Conservation (phyloP, 2,329 filamentous ascomycete genomes). For the Orbilia javanica region DNA sequence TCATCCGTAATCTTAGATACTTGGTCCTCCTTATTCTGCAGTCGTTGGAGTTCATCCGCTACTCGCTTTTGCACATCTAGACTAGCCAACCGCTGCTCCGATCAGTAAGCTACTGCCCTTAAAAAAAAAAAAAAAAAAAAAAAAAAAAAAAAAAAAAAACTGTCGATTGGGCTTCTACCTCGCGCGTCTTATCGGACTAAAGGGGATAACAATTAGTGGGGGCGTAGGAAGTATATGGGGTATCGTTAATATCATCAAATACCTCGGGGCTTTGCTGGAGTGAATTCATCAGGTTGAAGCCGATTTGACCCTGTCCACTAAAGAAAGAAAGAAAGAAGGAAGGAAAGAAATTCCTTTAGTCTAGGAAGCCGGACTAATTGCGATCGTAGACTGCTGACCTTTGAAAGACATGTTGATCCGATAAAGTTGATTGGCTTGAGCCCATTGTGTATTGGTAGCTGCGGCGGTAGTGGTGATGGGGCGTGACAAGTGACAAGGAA, state of each 20-base stretch:
- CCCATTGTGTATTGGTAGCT: constrained; percentile 24
- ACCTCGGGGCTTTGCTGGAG: constrained; percentile 52
- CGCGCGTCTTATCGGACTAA: constrained; percentile 47
- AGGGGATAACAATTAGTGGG: neutral
- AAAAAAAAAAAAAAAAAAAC: too few relatives aligned
- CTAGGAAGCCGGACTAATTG: neutral
- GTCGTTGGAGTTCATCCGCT: constrained; percentile 37
- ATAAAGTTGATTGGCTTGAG: constrained; percentile 37
- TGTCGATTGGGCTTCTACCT: constrained; percentile 17
- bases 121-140: too few relatives aligned
- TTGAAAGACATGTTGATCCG: constrained; percentile 43
- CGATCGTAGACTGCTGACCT: constrained; percentile 6
- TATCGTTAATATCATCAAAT: neutral
- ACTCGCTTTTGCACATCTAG: constrained; percentile 43
- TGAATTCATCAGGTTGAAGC: constrained; percentile 47
- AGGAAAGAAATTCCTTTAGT: constrained; percentile 9
- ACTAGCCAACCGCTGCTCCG: constrained; percentile 11
- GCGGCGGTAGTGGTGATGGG: neutral
- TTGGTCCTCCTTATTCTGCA: constrained; percentile 37
- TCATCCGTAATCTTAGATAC: constrained; percentile 23
- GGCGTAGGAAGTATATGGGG: neutral
- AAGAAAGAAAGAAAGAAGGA: constrained; percentile 13
- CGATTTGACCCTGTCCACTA: constrained; percentile 49
- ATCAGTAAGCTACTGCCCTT: too few relatives aligned
- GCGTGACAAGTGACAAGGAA: neutral